Evolutionary conservation across 1,284 basidiomycete genomes (phyloP), one percentile per base, ranked within the genome.

Genomic region (Trichosporon coremiiforme): DNA sequence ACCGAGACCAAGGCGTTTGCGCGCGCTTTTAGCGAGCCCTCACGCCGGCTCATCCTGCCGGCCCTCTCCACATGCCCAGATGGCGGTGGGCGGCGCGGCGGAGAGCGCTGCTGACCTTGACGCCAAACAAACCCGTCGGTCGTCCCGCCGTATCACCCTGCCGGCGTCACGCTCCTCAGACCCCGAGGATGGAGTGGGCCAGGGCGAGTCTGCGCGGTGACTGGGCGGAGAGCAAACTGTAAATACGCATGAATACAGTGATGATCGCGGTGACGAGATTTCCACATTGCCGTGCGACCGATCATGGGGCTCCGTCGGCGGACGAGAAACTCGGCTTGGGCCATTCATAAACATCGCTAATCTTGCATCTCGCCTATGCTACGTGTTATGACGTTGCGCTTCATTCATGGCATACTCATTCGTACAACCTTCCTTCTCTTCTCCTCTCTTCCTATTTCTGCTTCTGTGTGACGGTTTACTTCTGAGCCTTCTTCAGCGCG

Each of bases 401-500:
- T 2, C 47, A 47, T 47, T 47, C 45, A 47, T 47, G 45, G 12
- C n/a, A n/a, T 20, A n/a, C 8, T 5, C 47, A 53, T 53, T 22
- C 47, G 20, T 53, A 22, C 47, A 22, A 53, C 20, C 47, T 53
- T 53, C 4, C n/a, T 20, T 53, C 47, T 53, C 33, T 33, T 8
- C 33, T 53, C 3, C 41, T 8, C 4, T 7, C 20, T 8, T 38
- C 6, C 47, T 53, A 53, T 53, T 53, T 22, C 3, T 4, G 15
- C 41, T 45, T 45, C 20, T 20, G n/a, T 8, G 8, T 47, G 3
- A 31, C 15, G 31, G 1, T 15, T 33, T 35, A 33, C 57, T 35
- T 33, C 29, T n/a, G 17, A 31, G 31, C 4, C 57, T 60, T 60
- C 15, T 65, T 47, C 35, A 69, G 64, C 13, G 87, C 87, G 0